Evolutionary conservation across 768 basidiomycete genomes (phyloP), one percentile per base, ranked within the genome.

Genomic region (Plicaturopsis crispa): DNA sequence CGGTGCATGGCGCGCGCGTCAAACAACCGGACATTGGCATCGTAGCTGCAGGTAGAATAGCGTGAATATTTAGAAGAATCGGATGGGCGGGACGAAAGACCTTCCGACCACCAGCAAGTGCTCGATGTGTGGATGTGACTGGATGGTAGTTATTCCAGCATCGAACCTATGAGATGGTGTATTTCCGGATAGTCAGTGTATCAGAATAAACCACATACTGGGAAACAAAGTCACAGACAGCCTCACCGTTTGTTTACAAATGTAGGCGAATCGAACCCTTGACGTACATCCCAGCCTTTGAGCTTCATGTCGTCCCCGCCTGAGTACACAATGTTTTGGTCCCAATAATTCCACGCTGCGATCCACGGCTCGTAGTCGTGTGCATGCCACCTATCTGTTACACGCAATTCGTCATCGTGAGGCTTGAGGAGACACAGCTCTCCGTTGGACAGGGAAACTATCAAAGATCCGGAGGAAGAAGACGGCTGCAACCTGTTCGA

Each of bases 311-410:
- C 96, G 50, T 99, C 96, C 0, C 96, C 94, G 10, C 96, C 93
- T 8, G 90, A 90, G 62, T 88, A 97, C 4, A 96, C 66, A 24
- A 87, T 57, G 49, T 79, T 77, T 1, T 68, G 63, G 42, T 92
- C 65, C 86, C 90, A 94, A 46, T 84, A 80, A 50, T 97, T 75
- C 82, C 90, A 98, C 1, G 85, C 79, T 1, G 84, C 79, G 35
- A 90, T 77, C 96, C 96, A 99, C 1, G 93, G 85, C 54, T 99
- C 96, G 50, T 80, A 79, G 41, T 92, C 88, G 49, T 98, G 96
- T 1, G 88, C 93, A 41, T 76, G 66, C 92, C 92, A 98, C 2
- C 67, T 69, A 18, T 73, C 59, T 4, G 63, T 61, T 3, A 82
- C 55, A 1, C 52, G 37, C 19, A 86, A 54, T 1, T 59, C 53